Percentiles rank a stretch among this genome's conserved stretches.
Evolutionary conservation across 2,329 filamentous ascomycete species (phyloP).

Genomic region (Sphaerulina populicola): DNA sequence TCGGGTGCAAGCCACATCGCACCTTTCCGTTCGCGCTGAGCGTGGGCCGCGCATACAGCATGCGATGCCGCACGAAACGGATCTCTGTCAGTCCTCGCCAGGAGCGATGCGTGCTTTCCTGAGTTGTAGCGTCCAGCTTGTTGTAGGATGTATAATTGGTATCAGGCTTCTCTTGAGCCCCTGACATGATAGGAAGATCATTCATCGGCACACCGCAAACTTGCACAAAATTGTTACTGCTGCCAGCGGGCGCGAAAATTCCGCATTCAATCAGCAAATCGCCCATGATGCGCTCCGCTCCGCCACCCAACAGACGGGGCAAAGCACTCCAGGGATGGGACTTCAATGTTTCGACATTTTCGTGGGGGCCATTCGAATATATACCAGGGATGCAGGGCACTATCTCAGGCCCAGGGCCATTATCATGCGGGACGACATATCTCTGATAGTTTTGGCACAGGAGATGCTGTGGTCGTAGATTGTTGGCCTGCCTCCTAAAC

Average conservation of each 20-base stretch:
- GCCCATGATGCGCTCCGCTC: conserved; percentile 69
- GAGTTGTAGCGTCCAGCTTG: background rate
- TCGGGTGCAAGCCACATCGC: conserved; percentile 67
- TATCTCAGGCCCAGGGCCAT: conserved; percentile 30
- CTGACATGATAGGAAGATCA: conserved; percentile 32
- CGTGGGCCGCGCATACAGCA: conserved; percentile 72
- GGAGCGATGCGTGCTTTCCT: background rate
- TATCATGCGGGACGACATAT: conserved; percentile 29
- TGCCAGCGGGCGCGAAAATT: conserved; percentile 58
- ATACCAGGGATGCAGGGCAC: conserved; percentile 56
- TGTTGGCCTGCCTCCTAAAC: conserved; percentile 51
- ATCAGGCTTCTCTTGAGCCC: no score
- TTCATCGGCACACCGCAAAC: conserved; percentile 62
- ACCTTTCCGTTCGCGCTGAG: conserved; percentile 61
- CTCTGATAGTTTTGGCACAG: conserved; percentile 76
- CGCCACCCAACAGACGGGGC: conserved; percentile 62
- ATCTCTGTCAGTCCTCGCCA: conserved; percentile 41
- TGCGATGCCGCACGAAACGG: conserved; percentile 67
- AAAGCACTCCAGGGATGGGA: conserved; percentile 65
- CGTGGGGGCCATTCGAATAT: conserved; percentile 57
- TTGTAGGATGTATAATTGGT: background rate
- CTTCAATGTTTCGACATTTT: conserved; percentile 61
- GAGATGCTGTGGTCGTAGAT: conserved; percentile 58
- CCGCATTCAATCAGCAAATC: conserved; percentile 68
- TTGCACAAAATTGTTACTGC: conserved; percentile 62